Evolutionary conservation across 2,329 filamentous ascomycete genomes (phyloP).

Genomic region (Rhynchosporium secalis): DNA sequence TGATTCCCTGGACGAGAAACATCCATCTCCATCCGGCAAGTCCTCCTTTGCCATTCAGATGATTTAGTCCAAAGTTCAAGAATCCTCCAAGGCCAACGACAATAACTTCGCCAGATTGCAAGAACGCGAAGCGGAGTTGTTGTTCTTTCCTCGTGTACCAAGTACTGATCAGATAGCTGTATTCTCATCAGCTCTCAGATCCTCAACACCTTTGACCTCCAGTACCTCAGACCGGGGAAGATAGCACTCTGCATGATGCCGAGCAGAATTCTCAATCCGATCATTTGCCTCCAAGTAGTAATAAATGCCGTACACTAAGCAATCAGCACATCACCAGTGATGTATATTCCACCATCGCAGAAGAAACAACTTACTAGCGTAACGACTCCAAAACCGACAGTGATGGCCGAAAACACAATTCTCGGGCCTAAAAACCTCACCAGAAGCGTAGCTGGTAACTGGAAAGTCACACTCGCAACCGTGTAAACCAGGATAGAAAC

Average conservation of each 20-base stretch:
- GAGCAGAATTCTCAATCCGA: constrained; percentile 63
- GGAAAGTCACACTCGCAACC: constrained; percentile 65
- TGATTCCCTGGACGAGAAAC: constrained; percentile 52
- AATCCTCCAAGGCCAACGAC: constrained; percentile 47
- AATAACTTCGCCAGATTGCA: constrained; percentile 65
- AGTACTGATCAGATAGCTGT: constrained; percentile 48
- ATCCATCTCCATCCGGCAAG: constrained; percentile 66
- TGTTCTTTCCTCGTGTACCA: constrained; percentile 40
- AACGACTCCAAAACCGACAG: constrained; percentile 61
- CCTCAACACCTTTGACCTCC: not conserved
- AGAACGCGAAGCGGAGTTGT: constrained; percentile 60
- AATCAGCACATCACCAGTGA: not conserved
- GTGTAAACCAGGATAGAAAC: constrained; percentile 75
- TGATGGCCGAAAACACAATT: constrained; percentile 60
- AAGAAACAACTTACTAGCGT: constrained; percentile 47
- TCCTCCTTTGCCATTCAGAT: constrained; percentile 54
- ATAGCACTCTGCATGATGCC: constrained; percentile 62
- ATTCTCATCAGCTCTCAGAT: not conserved
- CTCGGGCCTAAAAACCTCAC: constrained; percentile 65
- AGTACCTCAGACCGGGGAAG: constrained; percentile 48
- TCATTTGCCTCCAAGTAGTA: constrained; percentile 68
- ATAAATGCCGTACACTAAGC: constrained; percentile 63
- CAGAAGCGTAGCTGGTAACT: constrained; percentile 67
- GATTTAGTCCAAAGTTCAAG: constrained; percentile 65
- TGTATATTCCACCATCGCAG: too few species aligned